Percentiles rank a stretch among this genome's conserved stretches.
Evolutionary conservation across 2,329 filamentous ascomycete genomes (phyloP).

Genomic region (Fusarium redolens): DNA sequence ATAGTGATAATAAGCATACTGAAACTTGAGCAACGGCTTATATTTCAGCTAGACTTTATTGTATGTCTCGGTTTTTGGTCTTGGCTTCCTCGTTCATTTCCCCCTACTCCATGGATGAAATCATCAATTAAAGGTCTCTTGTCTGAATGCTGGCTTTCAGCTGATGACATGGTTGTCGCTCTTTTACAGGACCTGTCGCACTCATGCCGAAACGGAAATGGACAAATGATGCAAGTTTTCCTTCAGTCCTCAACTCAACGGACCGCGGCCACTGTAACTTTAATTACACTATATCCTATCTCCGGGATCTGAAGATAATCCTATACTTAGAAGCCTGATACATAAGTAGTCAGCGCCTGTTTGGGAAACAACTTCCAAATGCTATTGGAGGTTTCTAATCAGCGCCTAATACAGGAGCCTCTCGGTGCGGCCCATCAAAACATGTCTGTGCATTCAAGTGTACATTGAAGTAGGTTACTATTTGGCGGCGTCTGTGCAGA

Average conservation of each 20-base stretch:
- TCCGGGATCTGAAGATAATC: neutral
- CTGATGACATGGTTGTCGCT: no score
- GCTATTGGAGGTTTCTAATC: no score
- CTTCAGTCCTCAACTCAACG: fast-evolving
- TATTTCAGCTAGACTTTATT: neutral
- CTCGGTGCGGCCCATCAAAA: no score
- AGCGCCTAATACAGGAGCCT: no score
- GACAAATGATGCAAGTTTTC: neutral
- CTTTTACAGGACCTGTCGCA: neutral
- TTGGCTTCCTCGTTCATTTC: neutral
- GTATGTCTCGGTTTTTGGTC: no score
- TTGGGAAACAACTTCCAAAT: no score
- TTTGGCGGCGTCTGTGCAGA: neutral
- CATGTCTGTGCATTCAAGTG: no score
- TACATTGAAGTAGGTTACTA: neutral
- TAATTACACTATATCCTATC: neutral
- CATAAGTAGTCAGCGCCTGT: neutral
- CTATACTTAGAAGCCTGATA: neutral
- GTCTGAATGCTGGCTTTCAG: neutral
- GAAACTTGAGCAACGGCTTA: neutral
- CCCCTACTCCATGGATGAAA: neutral
- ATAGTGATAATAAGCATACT: neutral
- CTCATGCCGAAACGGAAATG: no score
- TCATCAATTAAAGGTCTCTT: no score
- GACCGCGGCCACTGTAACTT: neutral